phyloP scores from a whole-genome alignment of 1,284 basidiomycete genomes.

The Meira nashicola region DNA sequence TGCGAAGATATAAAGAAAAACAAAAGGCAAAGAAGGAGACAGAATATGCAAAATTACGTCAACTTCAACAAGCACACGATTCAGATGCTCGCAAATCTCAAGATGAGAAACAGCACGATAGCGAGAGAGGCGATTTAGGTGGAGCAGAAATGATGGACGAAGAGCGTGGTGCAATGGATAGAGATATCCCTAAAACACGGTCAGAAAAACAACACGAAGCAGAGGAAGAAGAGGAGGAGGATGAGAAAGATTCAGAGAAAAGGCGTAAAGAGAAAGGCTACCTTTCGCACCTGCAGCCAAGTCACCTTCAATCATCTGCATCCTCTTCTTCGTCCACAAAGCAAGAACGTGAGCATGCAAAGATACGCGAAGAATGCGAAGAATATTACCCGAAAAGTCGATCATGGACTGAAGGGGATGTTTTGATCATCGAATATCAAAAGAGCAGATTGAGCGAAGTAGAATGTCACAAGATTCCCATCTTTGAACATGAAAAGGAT shows the following conservation, averaged over 20 bases:
- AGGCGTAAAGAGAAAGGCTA: too few relatives aligned
- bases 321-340: not conserved
- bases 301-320: too few relatives aligned
- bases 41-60: slow-evolving; percentile 13
- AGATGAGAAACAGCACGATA: slow-evolving; percentile 21
- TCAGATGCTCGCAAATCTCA: slow-evolving; percentile 33
- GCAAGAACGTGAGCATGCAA: slow-evolving; percentile 4
- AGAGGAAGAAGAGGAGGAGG: slow-evolving; percentile 8
- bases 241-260: not conserved
- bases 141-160: slow-evolving; percentile 5
- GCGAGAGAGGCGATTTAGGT: slow-evolving; percentile 24
- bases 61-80: slow-evolving; percentile 36
- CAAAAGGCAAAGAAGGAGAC: slow-evolving; percentile 15
- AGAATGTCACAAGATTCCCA: slow-evolving; percentile 36
- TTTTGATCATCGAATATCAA: slow-evolving; percentile 46
- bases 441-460: slow-evolving; percentile 32
- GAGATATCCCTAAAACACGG: slow-evolving; percentile 12
- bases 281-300: too few relatives aligned
- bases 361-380: slow-evolving; percentile 14
- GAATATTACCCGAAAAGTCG: slow-evolving; percentile 32
- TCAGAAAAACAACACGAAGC: slow-evolving; percentile 3
- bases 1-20: slow-evolving; percentile 29
- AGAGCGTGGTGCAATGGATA: slow-evolving; percentile 12
- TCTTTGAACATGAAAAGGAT: slow-evolving; percentile 34
- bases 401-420: slow-evolving; percentile 48